Percentiles rank a stretch among this genome's conserved stretches.
Evolutionary conservation across 129 eudicot genomes (phyloP).

Genomic region (Tagetes erecta): DNA sequence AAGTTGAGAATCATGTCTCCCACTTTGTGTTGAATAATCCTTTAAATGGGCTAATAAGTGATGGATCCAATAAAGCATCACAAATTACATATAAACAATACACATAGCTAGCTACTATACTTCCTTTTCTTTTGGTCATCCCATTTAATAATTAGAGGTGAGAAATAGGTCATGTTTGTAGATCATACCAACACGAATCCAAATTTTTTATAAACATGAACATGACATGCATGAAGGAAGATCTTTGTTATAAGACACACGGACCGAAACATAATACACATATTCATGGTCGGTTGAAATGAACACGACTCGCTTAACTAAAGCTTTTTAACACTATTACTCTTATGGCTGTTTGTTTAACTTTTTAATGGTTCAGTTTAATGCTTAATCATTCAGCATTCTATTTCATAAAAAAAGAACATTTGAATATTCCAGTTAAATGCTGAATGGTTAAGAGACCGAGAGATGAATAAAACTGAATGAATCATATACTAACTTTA

Average conservation of each 20-base stretch:
- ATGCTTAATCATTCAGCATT: too few relatives aligned
- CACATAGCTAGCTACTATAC: slow-evolving; percentile 22
- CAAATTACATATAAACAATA: slow-evolving; percentile 19
- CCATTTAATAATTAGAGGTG: neutral
- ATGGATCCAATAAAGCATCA: slow-evolving; percentile 70
- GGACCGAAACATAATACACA: neutral
- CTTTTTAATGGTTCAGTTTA: too few relatives aligned
- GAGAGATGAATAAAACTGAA: too few relatives aligned
- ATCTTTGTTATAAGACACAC: neutral
- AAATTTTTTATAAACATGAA: neutral
- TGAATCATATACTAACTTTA: too few relatives aligned
- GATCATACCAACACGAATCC: neutral
- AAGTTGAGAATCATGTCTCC: slow-evolving; percentile 58
- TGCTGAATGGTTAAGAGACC: too few relatives aligned
- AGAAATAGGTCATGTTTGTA: neutral
- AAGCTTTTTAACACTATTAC: neutral
- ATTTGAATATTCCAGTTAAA: too few relatives aligned
- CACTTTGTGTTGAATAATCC: slow-evolving; percentile 44
- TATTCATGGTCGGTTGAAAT: neutral
- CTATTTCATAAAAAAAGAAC: too few relatives aligned
- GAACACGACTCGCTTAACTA: neutral
- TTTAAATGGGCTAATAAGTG: slow-evolving; percentile 38
- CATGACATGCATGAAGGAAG: neutral
- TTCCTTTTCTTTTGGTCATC: slow-evolving; percentile 30
- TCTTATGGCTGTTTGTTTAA: neutral